Evolutionary conservation across 176 grass and related monocot genomes (phyloP).

Genomic region (Triticum turgidum): DNA sequence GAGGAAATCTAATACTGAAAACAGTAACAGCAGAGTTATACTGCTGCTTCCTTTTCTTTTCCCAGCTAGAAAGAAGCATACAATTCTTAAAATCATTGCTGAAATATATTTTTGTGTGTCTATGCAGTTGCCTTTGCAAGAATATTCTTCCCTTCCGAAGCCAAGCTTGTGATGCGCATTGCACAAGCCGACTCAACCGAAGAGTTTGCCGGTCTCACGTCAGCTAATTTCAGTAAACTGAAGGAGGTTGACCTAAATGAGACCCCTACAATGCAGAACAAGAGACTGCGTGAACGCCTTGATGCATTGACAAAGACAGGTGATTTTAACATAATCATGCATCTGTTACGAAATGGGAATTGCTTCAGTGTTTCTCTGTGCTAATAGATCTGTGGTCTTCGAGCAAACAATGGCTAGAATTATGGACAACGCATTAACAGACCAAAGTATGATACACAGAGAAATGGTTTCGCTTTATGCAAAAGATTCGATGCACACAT

Average conservation of each 20-base stretch:
- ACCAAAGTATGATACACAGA: too few species aligned
- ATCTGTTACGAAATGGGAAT: background rate
- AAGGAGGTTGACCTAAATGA: constrained; percentile 88
- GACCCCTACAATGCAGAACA: constrained; percentile 71
- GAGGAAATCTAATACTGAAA: constrained; percentile 8
- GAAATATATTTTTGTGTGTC: background rate
- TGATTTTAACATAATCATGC: constrained; percentile 2
- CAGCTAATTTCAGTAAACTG: constrained; percentile 49
- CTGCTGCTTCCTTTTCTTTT: background rate
- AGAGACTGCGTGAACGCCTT: constrained; percentile 67
- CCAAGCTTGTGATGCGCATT: constrained; percentile 87
- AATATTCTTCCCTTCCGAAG: constrained; percentile 95
- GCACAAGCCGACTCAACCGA: constrained; percentile 80
- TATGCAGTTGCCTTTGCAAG: constrained; percentile 90
- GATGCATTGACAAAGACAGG: constrained; percentile 88
- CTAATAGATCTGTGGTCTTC: too few species aligned
- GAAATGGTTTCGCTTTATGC: too few species aligned
- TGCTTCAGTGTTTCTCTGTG: background rate
- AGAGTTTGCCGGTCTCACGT: constrained; percentile 65
- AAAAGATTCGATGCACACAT: too few species aligned
- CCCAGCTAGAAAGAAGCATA: constrained; percentile 11
- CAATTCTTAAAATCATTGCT: constrained; percentile 1
- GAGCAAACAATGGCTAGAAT: background rate
- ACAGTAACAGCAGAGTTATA: background rate
- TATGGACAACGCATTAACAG: too few species aligned